These are phyloP conservation scores for Xylariaceae sp. DNA, from an alignment of 2,329 filamentous ascomycete species.

Conservation along the genomic window DNA sequence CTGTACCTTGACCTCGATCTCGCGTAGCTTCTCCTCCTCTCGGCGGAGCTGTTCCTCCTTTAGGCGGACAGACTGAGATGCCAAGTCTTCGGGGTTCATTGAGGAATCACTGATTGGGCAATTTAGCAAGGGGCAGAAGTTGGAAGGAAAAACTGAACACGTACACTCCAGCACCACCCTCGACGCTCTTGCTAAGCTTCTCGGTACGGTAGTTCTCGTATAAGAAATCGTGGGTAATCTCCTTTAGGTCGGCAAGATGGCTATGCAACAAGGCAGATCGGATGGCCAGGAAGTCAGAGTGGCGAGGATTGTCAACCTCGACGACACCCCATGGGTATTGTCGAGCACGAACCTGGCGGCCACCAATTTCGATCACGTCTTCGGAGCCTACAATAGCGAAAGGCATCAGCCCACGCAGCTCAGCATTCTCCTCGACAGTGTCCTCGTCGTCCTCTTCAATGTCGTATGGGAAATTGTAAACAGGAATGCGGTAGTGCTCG, in stretches of 20 bases:
- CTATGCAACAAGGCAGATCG: constrained; percentile 95
- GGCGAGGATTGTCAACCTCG: constrained; percentile 97
- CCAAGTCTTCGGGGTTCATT: constrained; percentile 97
- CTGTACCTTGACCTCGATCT: constrained; percentile 99
- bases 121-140: constrained; percentile 24
- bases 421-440: constrained; percentile 97
- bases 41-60: constrained; percentile 99
- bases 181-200: constrained; percentile 99
- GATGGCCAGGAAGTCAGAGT: constrained; percentile 97
- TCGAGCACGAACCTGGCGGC: constrained; percentile 84
- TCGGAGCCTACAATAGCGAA: constrained; percentile 98
- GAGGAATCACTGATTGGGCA: constrained; percentile 62
- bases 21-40: constrained; percentile 98
- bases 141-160: constrained; percentile 37
- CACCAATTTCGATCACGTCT: constrained; percentile 89
- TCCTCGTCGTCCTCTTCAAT: constrained; percentile 99
- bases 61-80: constrained; percentile 93
- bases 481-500: constrained; percentile 98
- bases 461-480: constrained; percentile 99
- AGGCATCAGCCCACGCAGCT: constrained; percentile 95
- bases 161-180: constrained; percentile 82
- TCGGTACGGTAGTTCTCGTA: constrained; percentile 99
- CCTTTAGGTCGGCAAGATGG: constrained; percentile 96
- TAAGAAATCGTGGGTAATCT: constrained; percentile 99
- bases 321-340: constrained; percentile 99